Conservation (phyloP, 2,329 filamentous ascomycete species). For the Venturiaceae sp. region DNA sequence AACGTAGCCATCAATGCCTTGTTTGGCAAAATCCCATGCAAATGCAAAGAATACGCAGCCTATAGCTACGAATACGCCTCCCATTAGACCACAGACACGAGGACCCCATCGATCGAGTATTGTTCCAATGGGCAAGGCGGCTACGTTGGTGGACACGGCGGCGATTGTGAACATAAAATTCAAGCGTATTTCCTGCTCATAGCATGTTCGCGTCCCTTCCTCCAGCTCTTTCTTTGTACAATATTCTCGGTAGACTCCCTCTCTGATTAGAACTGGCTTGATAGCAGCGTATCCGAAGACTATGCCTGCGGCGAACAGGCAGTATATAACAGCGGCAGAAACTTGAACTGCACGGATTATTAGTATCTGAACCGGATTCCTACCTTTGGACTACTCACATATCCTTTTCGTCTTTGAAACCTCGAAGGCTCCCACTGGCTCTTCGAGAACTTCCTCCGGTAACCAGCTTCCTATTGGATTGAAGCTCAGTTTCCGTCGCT, state of each 20-base stretch:
- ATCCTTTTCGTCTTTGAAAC: constrained; percentile 43
- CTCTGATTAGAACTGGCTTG: constrained; percentile 65
- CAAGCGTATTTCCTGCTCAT: constrained; percentile 51
- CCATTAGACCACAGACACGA: constrained; percentile 62
- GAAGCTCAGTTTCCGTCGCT: constrained; percentile 38
- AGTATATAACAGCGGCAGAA: constrained; percentile 58
- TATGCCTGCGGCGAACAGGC: constrained; percentile 66
- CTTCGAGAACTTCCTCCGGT: constrained; percentile 25
- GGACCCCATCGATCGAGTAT: constrained; percentile 79
- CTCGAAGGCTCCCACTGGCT: constrained; percentile 42
- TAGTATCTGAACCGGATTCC: not conserved
- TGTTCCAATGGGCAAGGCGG: constrained; percentile 73
- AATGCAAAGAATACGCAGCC: constrained; percentile 69
- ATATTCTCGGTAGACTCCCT: constrained; percentile 59
- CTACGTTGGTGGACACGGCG: constrained; percentile 80
- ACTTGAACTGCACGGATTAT: constrained; percentile 51
- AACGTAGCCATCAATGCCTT: constrained; percentile 56
- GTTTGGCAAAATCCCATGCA: constrained; percentile 40
- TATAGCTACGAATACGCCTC: constrained; percentile 54
- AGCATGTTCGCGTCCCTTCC: constrained; percentile 42
- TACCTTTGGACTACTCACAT: constrained; percentile 30
- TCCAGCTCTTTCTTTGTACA: constrained; percentile 48
- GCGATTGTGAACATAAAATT: constrained; percentile 92
- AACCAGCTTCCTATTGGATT: constrained; percentile 38
- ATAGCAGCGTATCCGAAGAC: constrained; percentile 80